Conservation (phyloP, 345 rosid species). For the Pelargonium nanum region DNA sequence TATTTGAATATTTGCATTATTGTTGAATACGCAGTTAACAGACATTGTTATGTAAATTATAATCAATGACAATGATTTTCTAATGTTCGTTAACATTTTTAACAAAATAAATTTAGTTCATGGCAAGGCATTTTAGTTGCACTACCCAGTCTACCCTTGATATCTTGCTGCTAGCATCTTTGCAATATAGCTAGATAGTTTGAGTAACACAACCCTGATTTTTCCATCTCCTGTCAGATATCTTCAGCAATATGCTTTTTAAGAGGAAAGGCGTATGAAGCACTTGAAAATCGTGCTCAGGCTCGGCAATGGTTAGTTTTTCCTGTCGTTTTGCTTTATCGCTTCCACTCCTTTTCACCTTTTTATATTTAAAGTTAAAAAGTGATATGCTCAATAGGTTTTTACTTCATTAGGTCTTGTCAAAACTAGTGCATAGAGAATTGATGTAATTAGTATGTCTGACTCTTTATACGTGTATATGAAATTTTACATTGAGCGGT, state of each 20-base stretch:
- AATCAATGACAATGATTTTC: neutral
- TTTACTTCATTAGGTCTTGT: too few relatives aligned
- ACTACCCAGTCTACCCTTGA: too few relatives aligned
- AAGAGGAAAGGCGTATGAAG: conserved; percentile 89
- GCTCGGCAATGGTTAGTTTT: conserved; percentile 71
- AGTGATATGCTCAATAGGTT: too few relatives aligned
- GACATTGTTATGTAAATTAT: neutral
- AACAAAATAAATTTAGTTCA: too few relatives aligned
- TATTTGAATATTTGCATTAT: neutral
- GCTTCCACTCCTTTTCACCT: neutral
- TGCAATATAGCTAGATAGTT: neutral
- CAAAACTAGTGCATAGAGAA: too few relatives aligned
- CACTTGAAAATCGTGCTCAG: conserved; percentile 78
- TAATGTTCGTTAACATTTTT: too few relatives aligned
- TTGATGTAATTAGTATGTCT: too few relatives aligned
- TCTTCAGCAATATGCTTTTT: conserved; percentile 88
- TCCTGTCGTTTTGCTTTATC: conserved; percentile 1
- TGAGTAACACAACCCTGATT: neutral
- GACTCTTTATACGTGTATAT: too few relatives aligned
- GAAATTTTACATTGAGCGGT: too few relatives aligned
- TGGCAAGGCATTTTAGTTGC: too few relatives aligned
- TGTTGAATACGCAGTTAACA: neutral
- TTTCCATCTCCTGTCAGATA: conserved; percentile 34
- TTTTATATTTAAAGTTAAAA: too few relatives aligned
- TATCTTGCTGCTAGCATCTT: neutral